These are phyloP conservation scores for Tetrapisispora pingtungensis DNA, from an alignment of 805 yeast genomes.

Conservation along the genomic window DNA sequence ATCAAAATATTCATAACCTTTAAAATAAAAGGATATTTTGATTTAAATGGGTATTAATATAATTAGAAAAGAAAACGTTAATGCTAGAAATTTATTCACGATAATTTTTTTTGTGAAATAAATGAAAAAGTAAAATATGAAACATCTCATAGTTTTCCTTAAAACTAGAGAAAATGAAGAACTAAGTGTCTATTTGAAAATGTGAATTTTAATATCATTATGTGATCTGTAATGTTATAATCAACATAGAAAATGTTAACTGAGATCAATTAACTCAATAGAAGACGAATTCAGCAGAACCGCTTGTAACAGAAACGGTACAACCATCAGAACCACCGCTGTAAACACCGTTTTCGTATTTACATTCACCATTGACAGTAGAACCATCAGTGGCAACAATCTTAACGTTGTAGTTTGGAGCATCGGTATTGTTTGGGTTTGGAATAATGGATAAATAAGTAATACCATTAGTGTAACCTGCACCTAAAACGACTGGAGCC, in stretches of 20 bases:
- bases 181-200: not conserved
- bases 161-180: not conserved
- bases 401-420: slow-evolving; percentile 65
- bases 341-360: slow-evolving; percentile 69
- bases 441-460: slow-evolving; percentile 87
- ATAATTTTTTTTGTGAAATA: not conserved
- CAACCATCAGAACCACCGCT: slow-evolving; percentile 68
- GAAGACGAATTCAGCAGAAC: slow-evolving; percentile 53
- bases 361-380: slow-evolving; percentile 64
- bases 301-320: slow-evolving; percentile 57
- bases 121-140: not conserved
- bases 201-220: not conserved
- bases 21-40: not conserved
- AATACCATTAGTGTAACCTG: slow-evolving; percentile 64
- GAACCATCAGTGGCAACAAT: slow-evolving; percentile 65
- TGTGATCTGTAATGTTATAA: too few relatives aligned
- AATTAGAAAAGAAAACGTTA: not conserved
- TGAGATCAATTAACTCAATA: slow-evolving; percentile 27
- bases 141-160: not conserved
- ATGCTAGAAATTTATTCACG: not conserved
- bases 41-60: not conserved
- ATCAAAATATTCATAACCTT: too few relatives aligned
- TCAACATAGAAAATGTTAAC: too few relatives aligned
- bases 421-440: slow-evolving; percentile 74
- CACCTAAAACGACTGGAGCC: slow-evolving; percentile 95